A percentile compares a stretch with the other conserved stretches of the same genome.
Evolutionary conservation across 2,329 filamentous ascomycete genomes (phyloP).

Genomic region (Paecilomyces niveus): DNA sequence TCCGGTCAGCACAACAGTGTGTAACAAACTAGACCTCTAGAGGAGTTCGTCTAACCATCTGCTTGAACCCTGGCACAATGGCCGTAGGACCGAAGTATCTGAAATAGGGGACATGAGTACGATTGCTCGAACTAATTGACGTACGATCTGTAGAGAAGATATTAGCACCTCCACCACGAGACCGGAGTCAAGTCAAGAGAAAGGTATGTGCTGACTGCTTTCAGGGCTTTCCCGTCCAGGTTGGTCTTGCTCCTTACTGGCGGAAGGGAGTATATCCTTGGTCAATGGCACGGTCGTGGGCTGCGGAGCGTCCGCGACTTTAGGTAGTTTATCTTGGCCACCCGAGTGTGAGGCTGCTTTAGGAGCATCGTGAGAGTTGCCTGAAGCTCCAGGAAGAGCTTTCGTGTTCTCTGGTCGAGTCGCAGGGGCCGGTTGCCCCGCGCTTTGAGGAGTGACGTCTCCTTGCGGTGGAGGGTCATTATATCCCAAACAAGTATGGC

Average conservation of each 20-base stretch:
- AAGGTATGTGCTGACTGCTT: slow-evolving; percentile 24
- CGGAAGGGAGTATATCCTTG: slow-evolving; percentile 5
- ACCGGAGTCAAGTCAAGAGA: not conserved
- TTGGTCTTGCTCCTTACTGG: slow-evolving; percentile 13
- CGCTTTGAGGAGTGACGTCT: slow-evolving; percentile 17
- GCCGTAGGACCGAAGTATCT: slow-evolving; percentile 86
- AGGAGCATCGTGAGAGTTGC: slow-evolving; percentile 19
- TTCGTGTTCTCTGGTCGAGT: slow-evolving; percentile 12
- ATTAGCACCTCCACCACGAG: not conserved
- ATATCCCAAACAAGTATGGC: slow-evolving; percentile 63
- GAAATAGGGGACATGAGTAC: slow-evolving; percentile 68
- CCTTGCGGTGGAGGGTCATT: slow-evolving; percentile 39
- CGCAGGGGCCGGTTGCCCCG: slow-evolving; percentile 11
- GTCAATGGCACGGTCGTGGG: slow-evolving; percentile 5
- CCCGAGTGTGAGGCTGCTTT: slow-evolving; percentile 4
- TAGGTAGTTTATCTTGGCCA: slow-evolving; percentile 6
- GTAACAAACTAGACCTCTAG: not conserved
- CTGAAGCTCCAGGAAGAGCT: slow-evolving; percentile 13
- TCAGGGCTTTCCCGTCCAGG: slow-evolving; percentile 24
- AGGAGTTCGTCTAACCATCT: slow-evolving; percentile 59
- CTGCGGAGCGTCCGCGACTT: slow-evolving; percentile 10
- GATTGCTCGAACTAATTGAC: slow-evolving; percentile 27
- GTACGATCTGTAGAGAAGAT: slow-evolving; percentile 23
- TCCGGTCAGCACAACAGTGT: not conserved
- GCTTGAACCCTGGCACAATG: slow-evolving; percentile 86